Evolutionary conservation across 164 flowering plant genomes (phyloP), one percentile per base, ranked within the genome.

Genomic region (Vitis rotundifolia): DNA sequence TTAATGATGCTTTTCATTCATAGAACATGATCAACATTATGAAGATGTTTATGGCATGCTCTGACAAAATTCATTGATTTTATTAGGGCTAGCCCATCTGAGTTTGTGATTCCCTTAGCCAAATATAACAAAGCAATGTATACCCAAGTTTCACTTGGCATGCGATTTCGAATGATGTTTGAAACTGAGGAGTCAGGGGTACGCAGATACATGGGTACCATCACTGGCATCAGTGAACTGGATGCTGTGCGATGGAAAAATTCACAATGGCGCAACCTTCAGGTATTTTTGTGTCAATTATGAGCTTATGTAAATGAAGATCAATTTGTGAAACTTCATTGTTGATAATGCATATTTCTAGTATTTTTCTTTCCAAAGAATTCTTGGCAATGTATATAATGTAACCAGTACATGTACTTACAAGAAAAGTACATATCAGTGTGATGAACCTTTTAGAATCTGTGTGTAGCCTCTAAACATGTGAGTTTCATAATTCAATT

Each of bases 121-220:
- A 94, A 91, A 81, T 94, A 94, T 66, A 82, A 86, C 18, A 94
- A 94, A 81, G 98, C 98, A 61, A 80, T 94, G 88, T 94, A 91
- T 62, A 81, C 89, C 47, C 97, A 94, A 86, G 89, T 89, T 64
- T 89, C 98, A 3, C 88, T 88, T 54, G 97, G 97, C 59, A 92
- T 94, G 97, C 79, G 98, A 58, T 94, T 94, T 76, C 81, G 98
- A 76, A 94, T 94, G 98, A 88, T 91, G 91, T 94, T 94, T 76
- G 98, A 94, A 76, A 94, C 97, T 44, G 98, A 94, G 77, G 98
- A 94, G 64, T 94, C 93, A 15, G 97, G 98, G 55, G 86, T 89
- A 3, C 88, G 97, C 22, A 85, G 97, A 78, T 88, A 94, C 75
- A 92, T 94, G 97, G 98, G 98, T 64, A 94, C 98, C 3, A 82